These are phyloP conservation scores for Aspergillus vadensis DNA, from an alignment of 2,329 filamentous ascomycete genomes.

Conservation along the genomic window DNA sequence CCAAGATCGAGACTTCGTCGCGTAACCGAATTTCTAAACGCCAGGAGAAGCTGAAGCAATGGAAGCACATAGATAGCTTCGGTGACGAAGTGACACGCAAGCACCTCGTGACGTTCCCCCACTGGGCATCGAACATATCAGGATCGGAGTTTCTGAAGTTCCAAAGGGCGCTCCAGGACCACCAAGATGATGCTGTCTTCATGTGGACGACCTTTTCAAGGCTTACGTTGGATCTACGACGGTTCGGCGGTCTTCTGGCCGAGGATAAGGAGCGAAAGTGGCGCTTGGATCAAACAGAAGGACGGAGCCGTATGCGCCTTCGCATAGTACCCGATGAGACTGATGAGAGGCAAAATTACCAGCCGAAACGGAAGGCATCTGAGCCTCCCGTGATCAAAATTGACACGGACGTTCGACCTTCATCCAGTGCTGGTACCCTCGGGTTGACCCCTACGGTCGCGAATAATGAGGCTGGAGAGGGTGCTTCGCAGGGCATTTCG, in stretches of 20 bases:
- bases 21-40: slow-evolving; percentile 71
- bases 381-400: slow-evolving; percentile 51
- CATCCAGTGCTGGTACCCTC: slow-evolving; percentile 47
- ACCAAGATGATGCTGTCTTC: slow-evolving; percentile 84
- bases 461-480: slow-evolving; percentile 36
- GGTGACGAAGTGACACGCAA: slow-evolving; percentile 72
- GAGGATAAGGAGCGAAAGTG: slow-evolving; percentile 69
- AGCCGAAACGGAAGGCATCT: slow-evolving; percentile 76
- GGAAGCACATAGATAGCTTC: slow-evolving; percentile 69
- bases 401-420: slow-evolving; percentile 46
- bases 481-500: slow-evolving; percentile 33
- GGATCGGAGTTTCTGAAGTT: slow-evolving; percentile 89
- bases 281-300: slow-evolving; percentile 94
- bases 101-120: slow-evolving; percentile 83
- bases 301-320: slow-evolving; percentile 90
- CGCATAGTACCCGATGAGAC: slow-evolving; percentile 78
- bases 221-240: slow-evolving; percentile 74
- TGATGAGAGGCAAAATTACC: slow-evolving; percentile 70
- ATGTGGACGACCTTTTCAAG: slow-evolving; percentile 73
- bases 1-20: slow-evolving; percentile 73
- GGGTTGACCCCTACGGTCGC: slow-evolving; percentile 37
- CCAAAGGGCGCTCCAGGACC: slow-evolving; percentile 84
- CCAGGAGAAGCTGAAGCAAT: slow-evolving; percentile 77
- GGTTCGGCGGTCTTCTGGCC: slow-evolving; percentile 79
- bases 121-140: slow-evolving; percentile 96